Percentiles rank a stretch among this genome's conserved stretches.
Evolutionary conservation across 2,329 filamentous ascomycete species (phyloP).

Genomic region (Botrytis paeoniae): DNA sequence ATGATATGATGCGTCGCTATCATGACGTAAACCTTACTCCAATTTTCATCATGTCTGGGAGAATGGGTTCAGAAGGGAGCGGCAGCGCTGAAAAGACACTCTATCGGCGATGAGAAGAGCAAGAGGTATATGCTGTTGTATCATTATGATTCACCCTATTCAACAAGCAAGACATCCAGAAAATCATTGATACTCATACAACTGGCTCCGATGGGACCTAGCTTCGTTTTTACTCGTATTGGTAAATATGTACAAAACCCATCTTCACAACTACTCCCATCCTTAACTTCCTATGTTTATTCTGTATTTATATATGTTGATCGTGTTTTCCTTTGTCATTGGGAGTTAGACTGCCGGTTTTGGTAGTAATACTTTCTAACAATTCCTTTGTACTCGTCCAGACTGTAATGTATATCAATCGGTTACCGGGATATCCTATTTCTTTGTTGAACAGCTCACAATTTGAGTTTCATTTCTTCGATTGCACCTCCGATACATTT

Average conservation of each 20-base stretch:
- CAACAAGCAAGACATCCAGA: background rate
- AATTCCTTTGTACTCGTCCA: conserved; percentile 7
- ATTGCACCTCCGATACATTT: background rate
- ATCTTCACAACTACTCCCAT: background rate
- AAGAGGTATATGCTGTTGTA: background rate
- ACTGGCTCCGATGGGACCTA: background rate
- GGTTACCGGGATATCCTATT: background rate
- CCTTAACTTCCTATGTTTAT: background rate
- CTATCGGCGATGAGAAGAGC: background rate
- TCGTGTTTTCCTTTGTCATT: background rate
- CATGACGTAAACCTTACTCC: background rate
- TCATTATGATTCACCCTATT: background rate
- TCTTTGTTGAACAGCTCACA: background rate
- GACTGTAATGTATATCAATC: background rate
- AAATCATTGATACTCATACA: background rate
- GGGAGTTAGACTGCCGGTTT: background rate
- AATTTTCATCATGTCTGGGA: background rate
- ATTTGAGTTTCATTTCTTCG: background rate
- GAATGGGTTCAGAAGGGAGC: background rate
- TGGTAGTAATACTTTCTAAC: background rate
- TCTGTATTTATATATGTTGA: background rate
- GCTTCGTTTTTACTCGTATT: background rate
- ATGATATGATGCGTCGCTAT: background rate
- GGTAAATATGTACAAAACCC: background rate
- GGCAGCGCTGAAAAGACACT: background rate